A percentile compares a stretch with the other conserved stretches of the same genome.
phyloP scores from a whole-genome alignment of 2,329 filamentous ascomycete species.

The Pyrenophora seminiperda region DNA sequence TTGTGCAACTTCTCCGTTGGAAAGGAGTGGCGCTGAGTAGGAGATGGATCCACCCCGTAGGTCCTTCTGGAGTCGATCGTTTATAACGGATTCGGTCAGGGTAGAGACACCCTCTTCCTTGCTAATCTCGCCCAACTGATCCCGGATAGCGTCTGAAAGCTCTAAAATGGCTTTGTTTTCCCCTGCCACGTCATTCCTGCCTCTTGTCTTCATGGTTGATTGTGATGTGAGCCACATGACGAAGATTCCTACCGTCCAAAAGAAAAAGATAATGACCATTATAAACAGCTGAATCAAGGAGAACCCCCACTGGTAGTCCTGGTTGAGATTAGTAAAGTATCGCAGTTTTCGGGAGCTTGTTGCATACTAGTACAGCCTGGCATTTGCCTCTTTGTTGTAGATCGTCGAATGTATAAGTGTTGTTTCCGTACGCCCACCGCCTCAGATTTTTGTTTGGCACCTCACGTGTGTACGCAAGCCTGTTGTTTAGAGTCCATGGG shows the following conservation, averaged over 20 bases:
- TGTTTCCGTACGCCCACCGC: conserved; percentile 8
- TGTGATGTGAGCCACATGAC: conserved; percentile 21
- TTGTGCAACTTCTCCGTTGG: not conserved
- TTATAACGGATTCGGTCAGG: conserved; percentile 2
- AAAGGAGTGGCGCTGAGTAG: conserved; percentile 1
- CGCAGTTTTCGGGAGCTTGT: not conserved
- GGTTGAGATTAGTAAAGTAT: not conserved
- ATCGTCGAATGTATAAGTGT: conserved; percentile 3
- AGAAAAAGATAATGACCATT: conserved; percentile 14
- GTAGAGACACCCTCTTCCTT: not conserved
- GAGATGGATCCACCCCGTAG: conserved; percentile 26
- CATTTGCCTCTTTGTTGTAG: conserved; percentile 15
- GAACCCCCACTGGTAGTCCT: conserved; percentile 34
- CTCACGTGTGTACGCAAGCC: too few species aligned
- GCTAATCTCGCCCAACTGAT: conserved; percentile 2
- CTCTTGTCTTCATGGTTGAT: conserved; percentile 10
- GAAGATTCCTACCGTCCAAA: conserved; percentile 27
- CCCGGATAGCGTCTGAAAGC: conserved; percentile 26
- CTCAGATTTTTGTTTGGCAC: not conserved
- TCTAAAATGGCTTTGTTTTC: conserved; percentile 29
- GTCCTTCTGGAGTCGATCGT: conserved; percentile 2
- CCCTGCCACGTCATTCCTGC: conserved; percentile 14
- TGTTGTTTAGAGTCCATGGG: not conserved
- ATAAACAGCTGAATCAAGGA: conserved; percentile 28
- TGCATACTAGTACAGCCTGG: conserved; percentile 12